A percentile compares a stretch with the other conserved stretches of the same genome.
Conservation (phyloP, 148 eudicot species). For the Rhododendron griersonianum region DNA sequence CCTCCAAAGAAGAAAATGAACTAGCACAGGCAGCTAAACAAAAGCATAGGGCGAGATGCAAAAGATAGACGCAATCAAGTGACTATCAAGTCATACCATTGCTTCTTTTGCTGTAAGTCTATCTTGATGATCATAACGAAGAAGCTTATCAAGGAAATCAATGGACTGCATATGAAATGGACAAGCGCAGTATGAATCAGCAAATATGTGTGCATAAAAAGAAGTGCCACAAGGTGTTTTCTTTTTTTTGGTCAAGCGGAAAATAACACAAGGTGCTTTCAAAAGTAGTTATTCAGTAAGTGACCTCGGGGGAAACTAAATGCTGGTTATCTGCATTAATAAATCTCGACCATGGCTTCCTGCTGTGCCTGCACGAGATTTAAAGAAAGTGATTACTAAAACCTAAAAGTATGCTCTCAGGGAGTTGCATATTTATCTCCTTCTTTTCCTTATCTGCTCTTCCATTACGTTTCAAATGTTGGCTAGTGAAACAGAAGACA, state of each 20-base stretch:
- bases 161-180: slow-evolving; percentile 47
- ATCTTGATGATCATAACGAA: slow-evolving; percentile 93
- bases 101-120: slow-evolving; percentile 93
- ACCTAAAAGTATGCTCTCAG: neutral
- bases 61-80: neutral
- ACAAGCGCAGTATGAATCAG: slow-evolving; percentile 1
- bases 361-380: slow-evolving; percentile 63
- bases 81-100: slow-evolving; percentile 42
- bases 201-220: neutral
- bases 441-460: neutral
- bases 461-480: neutral
- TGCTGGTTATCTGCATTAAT: slow-evolving; percentile 86
- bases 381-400: neutral
- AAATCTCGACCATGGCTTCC: slow-evolving; percentile 93
- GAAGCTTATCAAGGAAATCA: slow-evolving; percentile 90
- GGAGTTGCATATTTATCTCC: neutral
- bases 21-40: neutral
- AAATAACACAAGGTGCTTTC: neutral
- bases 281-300: neutral
- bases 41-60: neutral
- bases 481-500: neutral
- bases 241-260: too few relatives aligned
- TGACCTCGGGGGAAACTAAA: slow-evolving; percentile 87
- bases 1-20: neutral
- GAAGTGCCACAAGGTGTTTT: neutral